phyloP scores from a whole-genome alignment of 2,329 filamentous ascomycete genomes.

The Aspergillus oerlinghausenensis region DNA sequence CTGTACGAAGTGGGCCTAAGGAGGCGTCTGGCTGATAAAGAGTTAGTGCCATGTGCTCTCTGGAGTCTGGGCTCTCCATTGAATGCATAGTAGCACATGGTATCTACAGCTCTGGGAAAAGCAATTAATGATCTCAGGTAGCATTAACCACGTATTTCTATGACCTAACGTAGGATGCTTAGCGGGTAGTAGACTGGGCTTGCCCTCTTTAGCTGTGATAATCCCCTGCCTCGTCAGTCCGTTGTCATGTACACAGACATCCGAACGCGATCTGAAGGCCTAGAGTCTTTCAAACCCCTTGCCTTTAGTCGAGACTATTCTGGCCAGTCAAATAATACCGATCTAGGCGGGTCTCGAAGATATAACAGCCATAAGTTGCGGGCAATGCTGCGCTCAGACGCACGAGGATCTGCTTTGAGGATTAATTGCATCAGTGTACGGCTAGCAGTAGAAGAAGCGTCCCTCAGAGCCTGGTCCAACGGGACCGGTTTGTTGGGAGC shows the following conservation, averaged over 20 bases:
- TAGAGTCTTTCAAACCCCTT: not conserved
- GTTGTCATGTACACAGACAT: not conserved
- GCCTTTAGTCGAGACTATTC: not conserved
- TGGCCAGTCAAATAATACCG: not conserved
- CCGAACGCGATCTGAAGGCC: not conserved
- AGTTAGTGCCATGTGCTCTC: not conserved
- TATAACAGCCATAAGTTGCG: not conserved
- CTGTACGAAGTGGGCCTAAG: not conserved
- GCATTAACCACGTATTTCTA: no score
- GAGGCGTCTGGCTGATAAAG: not conserved
- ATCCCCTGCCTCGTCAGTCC: not conserved
- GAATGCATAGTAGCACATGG: not conserved
- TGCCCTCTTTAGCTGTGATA: not conserved
- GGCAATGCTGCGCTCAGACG: not conserved
- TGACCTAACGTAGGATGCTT: not conserved
- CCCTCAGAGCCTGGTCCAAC: not conserved
- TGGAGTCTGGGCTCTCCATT: not conserved
- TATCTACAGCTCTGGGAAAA: not conserved
- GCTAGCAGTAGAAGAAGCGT: not conserved
- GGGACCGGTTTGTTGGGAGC: not conserved
- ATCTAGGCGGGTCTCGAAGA: not conserved
- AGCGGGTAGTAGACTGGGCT: not conserved
- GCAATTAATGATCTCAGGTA: not conserved
- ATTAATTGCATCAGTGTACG: not conserved
- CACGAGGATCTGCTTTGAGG: not conserved